Conservation (phyloP, 2,329 filamentous ascomycete genomes). For the Paracamarosporium sp. region DNA sequence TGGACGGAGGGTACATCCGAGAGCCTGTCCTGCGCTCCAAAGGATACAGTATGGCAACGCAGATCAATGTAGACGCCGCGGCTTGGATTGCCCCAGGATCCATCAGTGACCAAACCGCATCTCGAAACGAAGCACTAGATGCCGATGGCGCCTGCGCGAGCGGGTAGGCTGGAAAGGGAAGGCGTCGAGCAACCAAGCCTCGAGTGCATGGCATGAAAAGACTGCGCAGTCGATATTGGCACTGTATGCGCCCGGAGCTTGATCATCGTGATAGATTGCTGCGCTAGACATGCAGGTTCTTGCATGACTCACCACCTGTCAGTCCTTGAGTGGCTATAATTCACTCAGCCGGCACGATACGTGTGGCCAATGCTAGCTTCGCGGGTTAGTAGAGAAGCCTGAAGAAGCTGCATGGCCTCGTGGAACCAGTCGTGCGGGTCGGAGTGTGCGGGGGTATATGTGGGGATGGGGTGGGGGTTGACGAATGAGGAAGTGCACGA, state of each 20-base stretch:
- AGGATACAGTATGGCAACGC: background rate
- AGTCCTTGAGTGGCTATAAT: constrained; percentile 29
- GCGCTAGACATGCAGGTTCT: constrained; percentile 19
- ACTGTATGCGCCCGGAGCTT: background rate
- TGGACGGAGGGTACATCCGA: too few species aligned
- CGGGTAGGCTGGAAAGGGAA: background rate
- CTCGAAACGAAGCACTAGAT: background rate
- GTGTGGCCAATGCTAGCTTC: constrained; percentile 11
- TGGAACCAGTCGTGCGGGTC: constrained; percentile 25
- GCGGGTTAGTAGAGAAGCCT: constrained; percentile 15
- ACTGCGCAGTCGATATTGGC: background rate
- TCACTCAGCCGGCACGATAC: background rate
- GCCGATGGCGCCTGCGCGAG: background rate
- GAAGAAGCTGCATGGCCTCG: constrained; percentile 17
- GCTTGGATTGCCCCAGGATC: background rate
- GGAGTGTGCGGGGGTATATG: background rate
- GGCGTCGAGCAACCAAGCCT: background rate
- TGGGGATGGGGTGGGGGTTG: background rate
- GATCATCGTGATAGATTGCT: constrained; percentile 8
- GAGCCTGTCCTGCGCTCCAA: too few species aligned
- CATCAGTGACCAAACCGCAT: background rate
- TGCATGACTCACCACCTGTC: constrained; percentile 35
- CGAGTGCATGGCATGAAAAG: background rate
- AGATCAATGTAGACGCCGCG: background rate
- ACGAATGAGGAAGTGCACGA: constrained; percentile 26